Evolutionary conservation across 305 asterid species (phyloP), one percentile per base, ranked within the genome.

Genomic region (Galium porrigens): DNA sequence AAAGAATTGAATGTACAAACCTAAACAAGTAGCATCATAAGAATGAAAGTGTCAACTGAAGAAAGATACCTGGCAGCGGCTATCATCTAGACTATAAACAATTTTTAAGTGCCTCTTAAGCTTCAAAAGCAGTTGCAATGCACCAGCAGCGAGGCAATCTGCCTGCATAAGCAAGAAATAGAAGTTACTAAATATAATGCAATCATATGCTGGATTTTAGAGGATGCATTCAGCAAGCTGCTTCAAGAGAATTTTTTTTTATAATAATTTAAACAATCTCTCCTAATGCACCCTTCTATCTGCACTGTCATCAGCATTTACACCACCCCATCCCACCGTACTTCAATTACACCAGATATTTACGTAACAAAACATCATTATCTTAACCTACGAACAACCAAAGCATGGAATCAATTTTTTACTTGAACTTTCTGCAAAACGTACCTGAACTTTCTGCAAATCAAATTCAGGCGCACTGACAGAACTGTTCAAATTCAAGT

Each of bases 101-200:
- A 94, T 85, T 82, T 89, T 94, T 68, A 94, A 86, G 81, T 94
- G 89, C 80, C 99, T 85, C 84, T 94, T 94, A 66, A 94, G 85
- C 82, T 79, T 89, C 81, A 94, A 83, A 70, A 94, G 96, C 72
- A 94, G 85, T 74, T 87, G 96, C 73, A 94, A 49, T 33, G 97
- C 97, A 75, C 90, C 88, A 68, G 94, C 97, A 60, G 85, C 96
- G 42, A 89, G 81, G 78, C 87, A 89, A 70, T 84, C 90, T 8
- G 74, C 86, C 99, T 94, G 94, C 60, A 69, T 66, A 71, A 71
- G 37, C 61, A 74, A 62, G 70, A 72, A 15, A 62, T 3, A 22
- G 32, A 59, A 25, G 29, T 6, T 6, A 46, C 27, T 25, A 17
- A 42, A 25, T 41, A 34, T 34, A 34, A 6, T 27, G 1, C 30